Evolutionary conservation across 148 eudicot species (phyloP), one percentile per base, ranked within the genome.

Genomic region (Cornus kousa): DNA sequence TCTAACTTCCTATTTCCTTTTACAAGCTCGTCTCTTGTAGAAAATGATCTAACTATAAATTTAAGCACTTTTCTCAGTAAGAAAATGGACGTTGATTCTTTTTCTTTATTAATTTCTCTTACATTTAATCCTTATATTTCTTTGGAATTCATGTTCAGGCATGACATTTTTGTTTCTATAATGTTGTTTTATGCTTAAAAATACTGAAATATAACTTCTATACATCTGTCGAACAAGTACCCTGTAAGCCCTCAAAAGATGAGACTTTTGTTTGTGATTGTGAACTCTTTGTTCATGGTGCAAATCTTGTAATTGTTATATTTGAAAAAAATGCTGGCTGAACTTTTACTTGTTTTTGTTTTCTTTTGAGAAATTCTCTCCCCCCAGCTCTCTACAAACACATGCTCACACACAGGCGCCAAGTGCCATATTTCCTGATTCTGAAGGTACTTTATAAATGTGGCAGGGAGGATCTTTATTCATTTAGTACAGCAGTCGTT

Each of bases 391-490:
- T 11, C 14, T 16, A 53, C 17, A 53, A 12, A 53, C 19, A 16
- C 59, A 53, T 53, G 66, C 24, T 17, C 62, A 57, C 5, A 57
- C 17, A 57, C 5, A 19, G 66, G 19, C 9, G 66, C 66, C 20
- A 62, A 20, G 66, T 7, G 3, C 22, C 23, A n/a, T 17, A 24
- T 62, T 62, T 62, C 23, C 66, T 75, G 55, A 70, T 3, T 31
- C 17, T 31, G 62, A 35, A 71, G 70, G 64, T 71, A 48, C 77
- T 68, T 76, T 37, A n/a, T 64, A 39, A 78, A 14, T 79, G 67
- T 86, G 82, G 67, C 97, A 96, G 99, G 98, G 87, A 89, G 80
- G 86, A 88, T 78, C 77, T 80, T 68, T 82, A 89, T 82, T 88
- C 95, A 57, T 85, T 92, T 83, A 90, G 88, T 75, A 78, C 85